phyloP scores from a whole-genome alignment of 345 rosid species.

The Jatropha curcas region DNA sequence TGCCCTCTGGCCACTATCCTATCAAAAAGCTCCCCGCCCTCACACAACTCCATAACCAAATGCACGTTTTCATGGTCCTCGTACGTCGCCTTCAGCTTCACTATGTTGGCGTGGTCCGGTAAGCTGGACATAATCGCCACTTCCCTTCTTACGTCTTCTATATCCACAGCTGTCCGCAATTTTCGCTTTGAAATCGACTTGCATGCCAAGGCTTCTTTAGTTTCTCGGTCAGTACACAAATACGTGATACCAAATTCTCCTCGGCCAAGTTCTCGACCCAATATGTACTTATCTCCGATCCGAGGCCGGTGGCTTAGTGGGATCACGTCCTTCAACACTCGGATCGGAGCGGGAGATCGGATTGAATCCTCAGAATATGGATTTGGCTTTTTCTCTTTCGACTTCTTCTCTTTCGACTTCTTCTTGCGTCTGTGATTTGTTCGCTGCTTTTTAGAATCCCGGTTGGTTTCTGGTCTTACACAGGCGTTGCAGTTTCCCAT shows the following conservation, averaged over 20 bases:
- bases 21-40: slow-evolving; percentile 95
- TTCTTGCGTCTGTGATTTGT: slow-evolving; percentile 31
- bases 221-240: slow-evolving; percentile 85
- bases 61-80: slow-evolving; percentile 91
- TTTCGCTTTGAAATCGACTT: slow-evolving; percentile 90
- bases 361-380: slow-evolving; percentile 51
- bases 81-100: slow-evolving; percentile 85
- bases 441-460: slow-evolving; percentile 15
- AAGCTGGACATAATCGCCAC: slow-evolving; percentile 86
- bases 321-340: slow-evolving; percentile 71
- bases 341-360: slow-evolving; percentile 56
- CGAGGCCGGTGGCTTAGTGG: slow-evolving; percentile 60
- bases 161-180: slow-evolving; percentile 79
- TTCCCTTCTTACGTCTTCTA: slow-evolving; percentile 92
- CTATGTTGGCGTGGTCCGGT: slow-evolving; percentile 84
- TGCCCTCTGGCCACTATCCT: slow-evolving; percentile 96
- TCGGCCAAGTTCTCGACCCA: slow-evolving; percentile 86
- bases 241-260: slow-evolving; percentile 95
- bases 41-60: slow-evolving; percentile 94
- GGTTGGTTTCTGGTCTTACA: slow-evolving; percentile 53
- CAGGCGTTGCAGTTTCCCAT: slow-evolving; percentile 98
- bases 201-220: slow-evolving; percentile 70
- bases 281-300: slow-evolving; percentile 79
- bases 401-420: slow-evolving; percentile 35
- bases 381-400: slow-evolving; percentile 50